These are phyloP conservation scores for Penicillium sp. DNA, from an alignment of 2,329 filamentous ascomycete genomes.

Conservation along the genomic window DNA sequence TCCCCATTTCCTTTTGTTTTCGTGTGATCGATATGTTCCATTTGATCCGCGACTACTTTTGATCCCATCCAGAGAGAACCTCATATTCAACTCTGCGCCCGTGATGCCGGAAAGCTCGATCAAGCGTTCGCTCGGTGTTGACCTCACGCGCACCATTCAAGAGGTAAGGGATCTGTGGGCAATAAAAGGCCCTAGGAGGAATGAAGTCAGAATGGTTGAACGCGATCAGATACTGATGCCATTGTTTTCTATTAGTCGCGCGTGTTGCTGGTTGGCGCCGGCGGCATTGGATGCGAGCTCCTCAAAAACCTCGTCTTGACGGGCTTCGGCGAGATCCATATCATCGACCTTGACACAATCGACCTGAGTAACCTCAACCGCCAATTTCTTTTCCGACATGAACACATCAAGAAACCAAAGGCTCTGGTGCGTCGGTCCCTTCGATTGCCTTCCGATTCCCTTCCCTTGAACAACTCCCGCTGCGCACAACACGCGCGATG, in stretches of 20 bases:
- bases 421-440: conserved; percentile 65
- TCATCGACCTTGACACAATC: conserved; percentile 97
- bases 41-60: background rate
- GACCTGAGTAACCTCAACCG: conserved; percentile 97
- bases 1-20: conserved; percentile 1
- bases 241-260: conserved; percentile 62
- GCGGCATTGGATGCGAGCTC: conserved; percentile 95
- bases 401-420: conserved; percentile 98
- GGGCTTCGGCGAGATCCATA: conserved; percentile 88
- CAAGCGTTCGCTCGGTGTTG: conserved; percentile 45
- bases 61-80: background rate
- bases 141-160: conserved; percentile 39
- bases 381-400: conserved; percentile 93
- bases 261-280: conserved; percentile 91
- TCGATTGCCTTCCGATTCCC: background rate
- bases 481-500: background rate
- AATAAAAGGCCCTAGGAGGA: background rate
- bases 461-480: conserved; percentile 8
- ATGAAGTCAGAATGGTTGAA: background rate
- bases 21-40: background rate
- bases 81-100: conserved; percentile 6
- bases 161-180: conserved; percentile 31
- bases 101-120: conserved; percentile 44
- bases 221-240: conserved; percentile 6
- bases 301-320: conserved; percentile 93